Percentiles rank a stretch among this genome's conserved stretches.
These are phyloP conservation scores for Leersia perrieri DNA, from an alignment of 176 grass and related monocot genomes.

Conservation along the genomic window DNA sequence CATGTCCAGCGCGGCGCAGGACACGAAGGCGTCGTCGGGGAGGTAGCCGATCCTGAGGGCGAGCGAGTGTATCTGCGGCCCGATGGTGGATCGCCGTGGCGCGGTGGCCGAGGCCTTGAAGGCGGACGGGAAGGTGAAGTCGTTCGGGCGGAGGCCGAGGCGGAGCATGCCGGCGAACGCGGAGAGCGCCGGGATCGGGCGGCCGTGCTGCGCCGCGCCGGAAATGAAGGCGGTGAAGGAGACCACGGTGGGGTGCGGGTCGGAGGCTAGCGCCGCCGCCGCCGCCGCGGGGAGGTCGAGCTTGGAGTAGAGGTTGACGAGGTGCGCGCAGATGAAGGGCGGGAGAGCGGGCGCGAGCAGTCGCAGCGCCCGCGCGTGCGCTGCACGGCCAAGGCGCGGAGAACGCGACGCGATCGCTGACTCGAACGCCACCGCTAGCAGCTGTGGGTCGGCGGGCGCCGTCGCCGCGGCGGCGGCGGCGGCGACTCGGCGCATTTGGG, in stretches of 20 bases:
- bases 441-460: conserved; percentile 37
- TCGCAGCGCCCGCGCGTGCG: conserved; percentile 51
- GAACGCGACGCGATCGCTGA: conserved; percentile 47
- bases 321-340: conserved; percentile 67
- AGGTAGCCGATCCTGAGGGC: conserved; percentile 45
- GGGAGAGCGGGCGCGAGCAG: conserved; percentile 42
- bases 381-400: conserved; percentile 48
- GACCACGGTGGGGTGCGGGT: conserved; percentile 69
- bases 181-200: conserved; percentile 46
- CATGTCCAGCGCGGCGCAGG: conserved; percentile 75
- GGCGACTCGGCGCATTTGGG: not conserved
- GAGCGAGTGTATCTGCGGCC: conserved; percentile 41
- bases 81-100: not conserved
- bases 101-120: conserved; percentile 62
- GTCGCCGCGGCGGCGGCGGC: not conserved
- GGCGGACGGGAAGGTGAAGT: conserved; percentile 76
- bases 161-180: conserved; percentile 66
- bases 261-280: conserved; percentile 34
- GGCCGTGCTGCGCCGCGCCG: conserved; percentile 57
- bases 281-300: conserved; percentile 65
- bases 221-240: conserved; percentile 75
- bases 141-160: conserved; percentile 65
- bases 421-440: conserved; percentile 52
- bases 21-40: conserved; percentile 59
- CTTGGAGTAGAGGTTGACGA: conserved; percentile 88